Evolutionary conservation across 2,329 filamentous ascomycete species (phyloP).

Genomic region (Hypoxylon sp.): DNA sequence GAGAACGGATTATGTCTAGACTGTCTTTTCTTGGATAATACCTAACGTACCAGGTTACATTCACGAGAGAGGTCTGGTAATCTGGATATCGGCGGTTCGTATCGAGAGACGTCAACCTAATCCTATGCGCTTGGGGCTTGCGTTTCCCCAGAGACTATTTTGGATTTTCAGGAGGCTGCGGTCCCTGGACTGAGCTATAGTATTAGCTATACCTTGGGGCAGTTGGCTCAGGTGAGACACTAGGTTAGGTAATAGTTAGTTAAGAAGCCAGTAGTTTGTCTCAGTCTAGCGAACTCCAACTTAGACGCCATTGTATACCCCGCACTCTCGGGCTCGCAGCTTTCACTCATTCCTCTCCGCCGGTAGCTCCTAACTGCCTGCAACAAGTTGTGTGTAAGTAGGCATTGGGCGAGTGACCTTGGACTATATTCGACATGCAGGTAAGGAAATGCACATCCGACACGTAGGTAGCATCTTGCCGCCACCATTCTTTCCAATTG

Average conservation of each 20-base stretch:
- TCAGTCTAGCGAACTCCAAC: slow-evolving; percentile 2
- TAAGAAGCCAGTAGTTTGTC: slow-evolving; percentile 1
- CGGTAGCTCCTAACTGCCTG: background rate
- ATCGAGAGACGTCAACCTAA: background rate
- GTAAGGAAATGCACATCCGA: background rate
- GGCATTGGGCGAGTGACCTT: slow-evolving; percentile 8
- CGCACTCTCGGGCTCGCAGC: slow-evolving; percentile 12
- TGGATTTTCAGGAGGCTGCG: background rate
- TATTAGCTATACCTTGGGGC: background rate
- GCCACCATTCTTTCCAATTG: slow-evolving; percentile 29
- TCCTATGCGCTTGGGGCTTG: background rate
- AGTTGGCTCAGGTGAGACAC: background rate
- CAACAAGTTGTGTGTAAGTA: slow-evolving; percentile 9
- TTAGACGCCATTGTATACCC: slow-evolving; percentile 12
- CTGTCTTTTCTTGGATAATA: background rate
- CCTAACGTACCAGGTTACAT: background rate
- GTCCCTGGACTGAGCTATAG: background rate
- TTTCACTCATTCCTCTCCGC: slow-evolving; percentile 9
- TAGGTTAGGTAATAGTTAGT: background rate
- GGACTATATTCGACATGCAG: slow-evolving; percentile 4
- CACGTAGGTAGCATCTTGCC: slow-evolving; percentile 20
- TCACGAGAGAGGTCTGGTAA: background rate
- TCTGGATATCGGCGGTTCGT: background rate
- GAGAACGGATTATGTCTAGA: background rate
- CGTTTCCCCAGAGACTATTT: background rate